Base-by-base conservation (phyloP, 2,329 filamentous ascomycete genomes). In the Pestalotiopsis sp. region DNA sequence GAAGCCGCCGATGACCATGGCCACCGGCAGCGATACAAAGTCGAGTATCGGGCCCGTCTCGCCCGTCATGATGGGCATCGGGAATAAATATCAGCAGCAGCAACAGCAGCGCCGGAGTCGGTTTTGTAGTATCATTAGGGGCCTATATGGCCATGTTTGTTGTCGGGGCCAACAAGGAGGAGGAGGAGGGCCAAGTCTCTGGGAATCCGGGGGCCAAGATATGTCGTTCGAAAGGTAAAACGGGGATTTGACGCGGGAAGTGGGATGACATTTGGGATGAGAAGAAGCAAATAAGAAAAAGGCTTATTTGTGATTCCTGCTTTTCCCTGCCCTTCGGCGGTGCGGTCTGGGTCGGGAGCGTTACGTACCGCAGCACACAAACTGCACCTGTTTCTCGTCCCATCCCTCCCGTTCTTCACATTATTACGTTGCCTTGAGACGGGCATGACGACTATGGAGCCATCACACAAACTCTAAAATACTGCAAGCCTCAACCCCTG, bases 1-100 rank as follows among this genome's bases (percentile, higher is more conserved):
- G 39, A 64, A 66, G 14, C 64, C 64, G 27, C 45, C 64, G 36
- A 66, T 66, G 64, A 66, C 64, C 64, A 66, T 66, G 27, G 64
- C 64, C 14, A 66, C 41, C 17, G 64, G 64, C 20, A 66, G 41
- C 45, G 64, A 66, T 25, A 66, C 64, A 45, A 38, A 14, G 27
- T 66, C 6, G 25, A 56, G 11, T 31, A 66, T 66, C 6, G 64
- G 64, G 9, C 64, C 64, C 52, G 64, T 66, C 52, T 66, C 64
- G 20, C 64, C 64, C 41, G 64, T 49, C 64, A 66, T 66, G 20
- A 57, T 57, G 41, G 59, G 31, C 59, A 38, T 20, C 36, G 59
- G 27, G n/a, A 36, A 36, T 36, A 36, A 0, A 9, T 36, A 36
- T 36, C 31, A 36, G 31, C 31, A 36, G 31, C 31, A 36, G 1